Base-by-base conservation (phyloP, 768 basidiomycete species). In the Artomyces pyxidatus region DNA sequence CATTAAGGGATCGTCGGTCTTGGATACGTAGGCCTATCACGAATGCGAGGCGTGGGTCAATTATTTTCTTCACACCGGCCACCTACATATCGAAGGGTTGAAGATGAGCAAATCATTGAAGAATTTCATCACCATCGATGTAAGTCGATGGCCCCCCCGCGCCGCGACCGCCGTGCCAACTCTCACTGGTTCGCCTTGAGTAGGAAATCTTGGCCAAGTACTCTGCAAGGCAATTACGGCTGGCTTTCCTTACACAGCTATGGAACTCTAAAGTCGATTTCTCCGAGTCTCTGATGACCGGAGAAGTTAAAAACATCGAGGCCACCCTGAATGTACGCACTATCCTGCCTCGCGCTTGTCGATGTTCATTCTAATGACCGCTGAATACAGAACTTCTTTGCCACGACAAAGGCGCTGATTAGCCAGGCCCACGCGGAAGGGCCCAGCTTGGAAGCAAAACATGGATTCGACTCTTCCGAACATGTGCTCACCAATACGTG, bases 51-150 rank as follows among this genome's bases (percentile, higher is more conserved):
- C 92, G 55, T 99, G 96, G 96, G 94, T 98, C 57, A 97, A 96
- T 63, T 99, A 98, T 65, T 99, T 99, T 72, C 71, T 98, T 42
- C 96, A 99, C 67, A 98, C 95, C 0, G 96, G 96, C 10, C 96
- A 99, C 71, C 71, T 99, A 28, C 94, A 98, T 65, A 98, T 99
- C 58, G 92, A 96, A 64, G 96, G 96, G 8, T 72, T 96, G 50
- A 99, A 99, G 68, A 99, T 99, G 96, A 93, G 89, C 71, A 99
- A 99, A 69, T 94, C 91, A 9, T 69, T 99, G 54, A 99, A 99
- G 67, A 99, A 99, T 63, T 99, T 98, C 63, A 96, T 98, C 59
- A 97, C 96, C 6, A 96, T 99, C 49, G 84, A 88, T 59, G 88
- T 88, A 60, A 64, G 84, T 60, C 14, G n/a, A n/a, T n/a, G n/a